phyloP scores from a whole-genome alignment of 2,329 filamentous ascomycete species.

The Ophiostoma montium region DNA sequence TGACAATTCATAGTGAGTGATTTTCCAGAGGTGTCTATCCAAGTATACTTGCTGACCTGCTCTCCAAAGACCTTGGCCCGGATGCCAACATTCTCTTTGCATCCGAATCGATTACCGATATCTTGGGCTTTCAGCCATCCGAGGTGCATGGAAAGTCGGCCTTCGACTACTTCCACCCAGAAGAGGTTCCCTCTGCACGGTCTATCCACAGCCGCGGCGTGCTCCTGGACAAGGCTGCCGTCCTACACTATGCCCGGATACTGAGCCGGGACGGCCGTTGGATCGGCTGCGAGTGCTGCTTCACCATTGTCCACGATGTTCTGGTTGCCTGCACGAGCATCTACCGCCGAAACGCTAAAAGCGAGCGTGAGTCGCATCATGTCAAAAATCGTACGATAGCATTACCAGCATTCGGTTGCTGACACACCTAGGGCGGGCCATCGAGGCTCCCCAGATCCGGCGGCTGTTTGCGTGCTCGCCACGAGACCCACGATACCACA shows the following conservation, averaged over 20 bases:
- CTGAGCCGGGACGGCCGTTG: slow-evolving; percentile 54
- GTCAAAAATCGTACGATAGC: not conserved
- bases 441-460: slow-evolving; percentile 64
- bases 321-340: slow-evolving; percentile 73
- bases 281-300: slow-evolving; percentile 76
- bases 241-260: slow-evolving; percentile 66
- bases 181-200: slow-evolving; percentile 63
- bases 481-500: slow-evolving; percentile 73
- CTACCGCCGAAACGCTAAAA: slow-evolving; percentile 54
- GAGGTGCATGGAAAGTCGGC: slow-evolving; percentile 64
- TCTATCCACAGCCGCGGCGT: slow-evolving; percentile 60
- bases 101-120: slow-evolving; percentile 71
- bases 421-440: slow-evolving; percentile 47
- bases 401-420: not conserved
- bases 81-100: slow-evolving; percentile 72
- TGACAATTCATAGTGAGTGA: slow-evolving; percentile 74
- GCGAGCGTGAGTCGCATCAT: slow-evolving; percentile 47
- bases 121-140: slow-evolving; percentile 63
- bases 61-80: slow-evolving; percentile 47
- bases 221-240: slow-evolving; percentile 68
- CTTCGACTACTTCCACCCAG: slow-evolving; percentile 77
- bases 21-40: too few species aligned
- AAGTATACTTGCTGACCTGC: not conserved
- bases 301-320: slow-evolving; percentile 78
- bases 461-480: slow-evolving; percentile 71